Evolutionary conservation across 2,329 filamentous ascomycete genomes (phyloP), one percentile per base, ranked within the genome.

Genomic region (Pestalotiopsis fici): DNA sequence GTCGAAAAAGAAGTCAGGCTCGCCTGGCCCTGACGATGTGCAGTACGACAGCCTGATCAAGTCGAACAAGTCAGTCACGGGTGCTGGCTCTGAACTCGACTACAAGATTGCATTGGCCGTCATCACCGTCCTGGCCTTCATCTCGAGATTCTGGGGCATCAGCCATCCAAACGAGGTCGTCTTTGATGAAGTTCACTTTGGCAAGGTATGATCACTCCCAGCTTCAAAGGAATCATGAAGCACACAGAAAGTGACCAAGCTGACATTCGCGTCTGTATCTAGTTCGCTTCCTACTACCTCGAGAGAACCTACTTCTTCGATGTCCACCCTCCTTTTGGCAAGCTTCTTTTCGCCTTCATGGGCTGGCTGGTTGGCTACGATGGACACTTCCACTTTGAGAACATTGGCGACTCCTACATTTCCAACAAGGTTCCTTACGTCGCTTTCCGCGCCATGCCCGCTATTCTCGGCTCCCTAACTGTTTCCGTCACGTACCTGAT

Each of bases 291-390:
- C 11, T 91, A 90, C 78, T 99, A 99, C 80, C 91, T 99, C 74
- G 91, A 98, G 83, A 92, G 94, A 75, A 98, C 94, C 70, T 99
- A 98, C 85, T 99, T 99, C 87, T 99, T 99, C 90, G 96, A 99
- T 84, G 96, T 99, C 66, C 96, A 99, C 81, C 96, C 96, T 73
- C 96, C 96, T 18, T 97, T 99, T 75, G 96, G 93, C 81, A 99
- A 99, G 86, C 94, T 99, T 69, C 90, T 99, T 63, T 98, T 98
- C 78, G 96, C 95, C 73, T 89, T 98, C 71, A 94, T 97, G 83
- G 96, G 96, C 79, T 99, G 96, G 96, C 88, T 98, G 65, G 93
- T 98, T 65, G 96, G 96, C 76, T 99, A 97, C 80, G 93, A 98
- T 83, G 96, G 96, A 73, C 91, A 95, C 78, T 99, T 98, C 83